Percentiles rank a stretch among this genome's conserved stretches.
phyloP scores from a whole-genome alignment of 306 rosid species.

The Malus asiatica region DNA sequence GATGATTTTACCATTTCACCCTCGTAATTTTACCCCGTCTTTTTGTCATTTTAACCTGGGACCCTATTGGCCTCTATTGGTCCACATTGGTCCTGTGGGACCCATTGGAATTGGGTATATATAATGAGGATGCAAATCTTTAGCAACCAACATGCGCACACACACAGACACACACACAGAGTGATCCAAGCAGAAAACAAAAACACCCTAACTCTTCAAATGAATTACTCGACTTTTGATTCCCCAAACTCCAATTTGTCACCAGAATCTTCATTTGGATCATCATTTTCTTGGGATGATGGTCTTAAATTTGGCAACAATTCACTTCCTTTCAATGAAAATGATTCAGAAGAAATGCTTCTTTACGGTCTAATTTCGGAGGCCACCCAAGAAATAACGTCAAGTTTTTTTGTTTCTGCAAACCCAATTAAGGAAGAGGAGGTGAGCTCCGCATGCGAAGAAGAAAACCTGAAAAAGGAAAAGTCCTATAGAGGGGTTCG shows the following conservation, averaged over 20 bases:
- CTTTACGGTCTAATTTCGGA: slow-evolving; percentile 58
- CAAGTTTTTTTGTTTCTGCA: not conserved
- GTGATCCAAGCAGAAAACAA: not conserved
- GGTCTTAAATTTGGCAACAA: slow-evolving; percentile 10
- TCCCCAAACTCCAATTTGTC: slow-evolving; percentile 46
- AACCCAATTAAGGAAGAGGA: slow-evolving; percentile 59
- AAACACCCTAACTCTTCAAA: slow-evolving; percentile 7
- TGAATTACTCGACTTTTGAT: slow-evolving; percentile 39
- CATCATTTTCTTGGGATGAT: slow-evolving; percentile 37
- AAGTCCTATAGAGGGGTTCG: slow-evolving; percentile 74
- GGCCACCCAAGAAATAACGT: not conserved
- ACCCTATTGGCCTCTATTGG: not conserved
- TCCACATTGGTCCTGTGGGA: not conserved
- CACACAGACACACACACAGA: not conserved
- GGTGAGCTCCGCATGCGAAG: slow-evolving; percentile 34
- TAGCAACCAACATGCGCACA: not conserved
- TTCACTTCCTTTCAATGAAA: slow-evolving; percentile 77
- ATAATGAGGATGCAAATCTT: not conserved
- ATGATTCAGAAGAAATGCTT: slow-evolving; percentile 88
- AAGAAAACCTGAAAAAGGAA: slow-evolving; percentile 30
- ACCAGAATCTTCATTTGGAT: slow-evolving; percentile 50
- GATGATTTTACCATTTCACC: not conserved
- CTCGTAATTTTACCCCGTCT: not conserved
- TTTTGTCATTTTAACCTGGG: not conserved
- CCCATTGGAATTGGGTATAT: not conserved